Evolutionary conservation across 2,329 filamentous ascomycete species (phyloP).

Genomic region (Epichloe elymi): DNA sequence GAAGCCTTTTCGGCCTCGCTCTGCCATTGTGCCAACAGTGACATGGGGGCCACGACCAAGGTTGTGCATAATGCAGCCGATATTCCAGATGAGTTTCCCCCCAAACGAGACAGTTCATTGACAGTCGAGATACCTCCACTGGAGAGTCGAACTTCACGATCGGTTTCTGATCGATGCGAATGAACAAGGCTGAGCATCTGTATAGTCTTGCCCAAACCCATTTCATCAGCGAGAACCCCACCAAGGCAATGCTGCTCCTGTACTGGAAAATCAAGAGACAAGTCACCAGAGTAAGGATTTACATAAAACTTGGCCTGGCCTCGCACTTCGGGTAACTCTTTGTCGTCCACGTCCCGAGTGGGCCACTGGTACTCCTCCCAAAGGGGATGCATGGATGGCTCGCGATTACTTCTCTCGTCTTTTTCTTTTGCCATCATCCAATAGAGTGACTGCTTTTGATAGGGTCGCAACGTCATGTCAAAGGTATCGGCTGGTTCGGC

Average conservation of each 20-base stretch:
- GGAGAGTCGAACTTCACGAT: slow-evolving; percentile 23
- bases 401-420: slow-evolving; percentile 55
- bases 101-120: slow-evolving; percentile 49
- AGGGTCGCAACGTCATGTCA: slow-evolving; percentile 69
- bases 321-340: slow-evolving; percentile 51
- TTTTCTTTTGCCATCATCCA: slow-evolving; percentile 97
- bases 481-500: slow-evolving; percentile 76
- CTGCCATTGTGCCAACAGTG: slow-evolving; percentile 90
- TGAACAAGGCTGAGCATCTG: slow-evolving; percentile 95
- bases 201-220: slow-evolving; percentile 96
- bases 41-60: slow-evolving; percentile 93
- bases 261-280: slow-evolving; percentile 80
- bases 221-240: slow-evolving; percentile 88
- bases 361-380: slow-evolving; percentile 97
- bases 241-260: slow-evolving; percentile 93
- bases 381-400: slow-evolving; percentile 83
- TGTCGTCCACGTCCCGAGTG: slow-evolving; percentile 71
- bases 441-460: slow-evolving; percentile 87
- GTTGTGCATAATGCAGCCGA: slow-evolving; percentile 75
- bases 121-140: slow-evolving; percentile 27
- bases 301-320: slow-evolving; percentile 73
- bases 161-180: slow-evolving; percentile 54
- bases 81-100: slow-evolving; percentile 39
- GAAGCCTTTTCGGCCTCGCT: slow-evolving; percentile 90
- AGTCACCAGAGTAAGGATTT: slow-evolving; percentile 90